Evolutionary conservation across 257 asterid genomes (phyloP).

Genomic region (Fraxinus anomala): DNA sequence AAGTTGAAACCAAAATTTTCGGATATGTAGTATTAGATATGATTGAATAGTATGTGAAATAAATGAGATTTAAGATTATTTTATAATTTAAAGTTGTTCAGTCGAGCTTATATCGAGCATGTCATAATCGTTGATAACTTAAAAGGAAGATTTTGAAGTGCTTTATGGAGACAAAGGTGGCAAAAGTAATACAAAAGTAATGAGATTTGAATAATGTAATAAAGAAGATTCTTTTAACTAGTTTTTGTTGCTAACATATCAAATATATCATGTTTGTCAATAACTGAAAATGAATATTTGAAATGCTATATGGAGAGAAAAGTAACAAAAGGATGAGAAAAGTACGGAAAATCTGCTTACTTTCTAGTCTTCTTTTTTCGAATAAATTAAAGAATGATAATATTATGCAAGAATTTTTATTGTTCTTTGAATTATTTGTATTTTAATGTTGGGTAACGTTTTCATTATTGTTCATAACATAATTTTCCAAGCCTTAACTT

Average conservation of each 20-base stretch:
- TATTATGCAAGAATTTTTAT: too few relatives aligned
- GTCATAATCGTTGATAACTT: not conserved
- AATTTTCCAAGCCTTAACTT: too few relatives aligned
- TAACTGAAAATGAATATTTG: not conserved
- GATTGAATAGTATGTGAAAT: not conserved
- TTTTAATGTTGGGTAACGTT: too few relatives aligned
- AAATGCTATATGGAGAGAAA: constrained; percentile 5
- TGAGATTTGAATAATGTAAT: too few relatives aligned
- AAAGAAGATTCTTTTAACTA: too few relatives aligned
- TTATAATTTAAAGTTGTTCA: not conserved
- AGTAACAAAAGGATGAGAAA: not conserved
- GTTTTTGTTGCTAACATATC: not conserved
- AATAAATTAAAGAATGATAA: too few relatives aligned
- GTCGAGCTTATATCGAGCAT: not conserved
- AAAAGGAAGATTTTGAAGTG: not conserved
- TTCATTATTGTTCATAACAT: too few relatives aligned
- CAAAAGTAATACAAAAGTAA: not conserved
- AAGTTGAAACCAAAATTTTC: constrained; percentile 20
- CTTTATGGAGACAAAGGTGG: not conserved
- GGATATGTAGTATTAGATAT: not conserved
- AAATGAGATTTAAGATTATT: not conserved
- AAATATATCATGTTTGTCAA: too few relatives aligned
- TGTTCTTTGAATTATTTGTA: too few relatives aligned
- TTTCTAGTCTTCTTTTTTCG: too few relatives aligned
- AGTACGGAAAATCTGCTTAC: not conserved